Base-by-base conservation (phyloP, 1,284 basidiomycete genomes). In the Rhodotorula sp. region DNA sequence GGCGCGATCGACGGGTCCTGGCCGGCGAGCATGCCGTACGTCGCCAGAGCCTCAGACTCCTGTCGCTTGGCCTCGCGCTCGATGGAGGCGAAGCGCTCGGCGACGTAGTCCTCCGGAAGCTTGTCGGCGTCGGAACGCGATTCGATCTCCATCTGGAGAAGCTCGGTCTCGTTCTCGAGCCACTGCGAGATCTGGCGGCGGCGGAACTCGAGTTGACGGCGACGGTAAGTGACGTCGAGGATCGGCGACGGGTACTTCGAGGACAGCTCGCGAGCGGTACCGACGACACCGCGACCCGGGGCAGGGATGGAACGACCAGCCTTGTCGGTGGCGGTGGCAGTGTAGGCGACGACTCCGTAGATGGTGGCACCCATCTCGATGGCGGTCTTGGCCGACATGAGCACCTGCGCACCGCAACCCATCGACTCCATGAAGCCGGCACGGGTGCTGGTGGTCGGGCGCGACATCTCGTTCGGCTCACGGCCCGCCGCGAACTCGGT, bases 401-500 rank as follows among this genome's bases (percentile, higher is more conserved):
- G 86, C 60, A 99, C 88, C 79, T 98, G 95, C 26, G 97, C 91
- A 84, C 95, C 96, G 75, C 90, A 91, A 73, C 95, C 95, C 83
- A 96, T 93, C 37, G 93, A 88, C 82, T 99, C 95, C 95, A 99
- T 78, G 74, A 80, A 80, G 74, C 95, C 94, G 79, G 93, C 86
- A 80, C 96, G 91, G 76, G 94, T 98, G 33, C 90, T 92, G 8
- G 95, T 98, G 53, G 95, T 91, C 37, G 96, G 96, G 71, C 95
- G 90, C 65, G 95, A 99, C 91, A 98, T 95, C 82, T 99, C 95
- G 57, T 90, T 92, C 42, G 95, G 95, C 82, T 99, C 95, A 77
- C 96, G 93, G 73, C 96, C 96, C 87, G 96, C 96, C 15, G 95
- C 95, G 78, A 97, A 91, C 82, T 99, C 96, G 51, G 92, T 91